These are phyloP conservation scores for Corymbia citriodora DNA, from an alignment of 441 rosid genomes.

Conservation along the genomic window DNA sequence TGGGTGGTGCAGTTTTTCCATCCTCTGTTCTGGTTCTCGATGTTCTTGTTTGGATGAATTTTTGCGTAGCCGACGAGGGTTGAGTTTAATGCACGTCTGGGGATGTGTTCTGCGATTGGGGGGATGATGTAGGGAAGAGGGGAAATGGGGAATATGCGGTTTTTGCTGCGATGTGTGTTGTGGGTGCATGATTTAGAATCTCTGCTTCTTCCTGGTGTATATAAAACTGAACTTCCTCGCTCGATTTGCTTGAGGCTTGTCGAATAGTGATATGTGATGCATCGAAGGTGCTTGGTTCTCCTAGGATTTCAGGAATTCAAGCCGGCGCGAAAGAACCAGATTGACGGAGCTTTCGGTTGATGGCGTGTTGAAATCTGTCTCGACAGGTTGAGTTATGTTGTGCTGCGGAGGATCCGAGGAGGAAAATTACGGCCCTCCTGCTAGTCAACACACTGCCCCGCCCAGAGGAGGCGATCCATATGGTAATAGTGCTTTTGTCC, in stretches of 20 bases:
- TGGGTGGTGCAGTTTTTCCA: neutral
- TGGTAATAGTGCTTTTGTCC: neutral
- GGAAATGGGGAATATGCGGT: neutral
- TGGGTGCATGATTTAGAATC: neutral
- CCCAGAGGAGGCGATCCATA: constrained; percentile 51
- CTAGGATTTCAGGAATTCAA: neutral
- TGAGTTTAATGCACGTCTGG: neutral
- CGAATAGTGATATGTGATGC: neutral
- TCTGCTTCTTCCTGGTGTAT: neutral
- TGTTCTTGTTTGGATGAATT: neutral
- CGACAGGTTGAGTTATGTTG: constrained; percentile 41
- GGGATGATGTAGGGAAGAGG: neutral
- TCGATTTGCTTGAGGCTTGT: neutral
- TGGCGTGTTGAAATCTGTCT: neutral
- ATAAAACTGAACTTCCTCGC: neutral
- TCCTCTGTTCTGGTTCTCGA: neutral
- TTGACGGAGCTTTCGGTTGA: neutral
- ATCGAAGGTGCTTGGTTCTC: neutral
- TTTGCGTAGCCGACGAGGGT: neutral
- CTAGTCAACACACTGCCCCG: constrained; percentile 62
- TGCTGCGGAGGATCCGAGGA: constrained; percentile 89
- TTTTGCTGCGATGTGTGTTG: neutral
- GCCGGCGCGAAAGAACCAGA: neutral
- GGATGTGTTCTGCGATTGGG: neutral
- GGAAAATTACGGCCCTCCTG: constrained; percentile 59